Percentiles rank a stretch among this genome's conserved stretches.
Evolutionary conservation across 169 alveolate species (phyloP).

Genomic region (Cyclospora cayetanensis): DNA sequence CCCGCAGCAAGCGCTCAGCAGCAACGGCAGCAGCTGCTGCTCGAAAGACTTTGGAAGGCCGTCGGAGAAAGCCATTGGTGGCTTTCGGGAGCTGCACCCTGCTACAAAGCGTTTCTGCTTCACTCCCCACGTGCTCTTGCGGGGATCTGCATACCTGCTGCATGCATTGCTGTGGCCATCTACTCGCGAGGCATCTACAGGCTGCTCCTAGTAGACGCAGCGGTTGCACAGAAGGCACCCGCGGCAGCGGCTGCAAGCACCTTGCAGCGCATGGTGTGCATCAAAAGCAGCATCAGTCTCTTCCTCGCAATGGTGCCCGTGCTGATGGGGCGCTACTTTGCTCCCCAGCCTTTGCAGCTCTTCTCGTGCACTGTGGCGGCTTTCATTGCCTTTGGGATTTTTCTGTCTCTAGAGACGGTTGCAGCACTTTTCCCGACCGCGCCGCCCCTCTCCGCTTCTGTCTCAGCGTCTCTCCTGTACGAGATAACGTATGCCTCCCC

Average conservation of each 20-base stretch:
- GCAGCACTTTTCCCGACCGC: background rate
- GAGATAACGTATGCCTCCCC: background rate
- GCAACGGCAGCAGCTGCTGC: constrained; percentile 20
- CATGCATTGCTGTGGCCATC: constrained; percentile 18
- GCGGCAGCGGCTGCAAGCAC: background rate
- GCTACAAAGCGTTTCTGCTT: constrained; percentile 7
- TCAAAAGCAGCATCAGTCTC: background rate
- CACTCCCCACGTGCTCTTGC: background rate
- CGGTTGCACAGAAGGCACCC: background rate
- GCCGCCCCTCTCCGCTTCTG: constrained; percentile 42
- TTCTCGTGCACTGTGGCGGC: constrained; percentile 23
- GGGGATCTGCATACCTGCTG: constrained; percentile 34
- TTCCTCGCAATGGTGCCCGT: background rate
- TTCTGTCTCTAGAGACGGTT: constrained; percentile 8
- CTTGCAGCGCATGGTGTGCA: background rate
- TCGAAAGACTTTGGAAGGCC: background rate
- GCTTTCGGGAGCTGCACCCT: background rate
- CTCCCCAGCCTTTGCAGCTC: constrained; percentile 52
- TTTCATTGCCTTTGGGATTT: constrained; percentile 17
- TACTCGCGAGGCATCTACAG: constrained; percentile 12
- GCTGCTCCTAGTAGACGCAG: constrained; percentile 7
- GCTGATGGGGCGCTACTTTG: background rate
- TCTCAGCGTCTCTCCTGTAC: constrained; percentile 52
- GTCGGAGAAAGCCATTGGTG: background rate
- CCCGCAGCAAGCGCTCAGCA: constrained; percentile 27